Evolutionary conservation across 31 red algal species (phyloP), one percentile per base, ranked within the genome.

Genomic region (Odonthalia washingtoniensis): DNA sequence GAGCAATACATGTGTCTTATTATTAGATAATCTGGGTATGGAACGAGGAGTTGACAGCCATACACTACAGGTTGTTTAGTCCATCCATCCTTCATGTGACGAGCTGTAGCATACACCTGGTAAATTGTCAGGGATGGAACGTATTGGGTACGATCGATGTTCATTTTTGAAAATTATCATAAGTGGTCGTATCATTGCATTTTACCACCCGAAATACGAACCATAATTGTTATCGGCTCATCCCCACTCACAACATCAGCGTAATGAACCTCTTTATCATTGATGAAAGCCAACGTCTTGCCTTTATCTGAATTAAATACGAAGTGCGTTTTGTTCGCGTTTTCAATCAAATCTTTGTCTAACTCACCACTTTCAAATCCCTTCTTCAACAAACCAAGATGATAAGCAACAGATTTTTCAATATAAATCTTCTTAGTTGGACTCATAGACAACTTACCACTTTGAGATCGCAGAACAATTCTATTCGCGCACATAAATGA

Each of bases 321-420:
- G 14, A 74, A 84, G 66, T 70, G 65, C 24, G 81, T 72, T 73
- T 84, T 46, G 38, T 74, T 66, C 17, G 66, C 63, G 34, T 84
- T 84, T 26, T 30, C 9, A 9, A 84, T 45, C 28, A 5, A 27
- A 42, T 74, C 30, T 73, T 84, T 66, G 24, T 42, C 28, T 9
- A 43, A 43, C 27, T 72, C 65, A n/a, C 66, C 66, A 42, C 5
- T 41, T 45, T 84, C 38, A 74, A 84, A 84, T 43, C 34, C 66
- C 9, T 40, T 16, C 39, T 73, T 84, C 37, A 84, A 16, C 6
- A 12, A 26, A n/a, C 37, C 81, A 27, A 84, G 66, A 84, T 84
- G 5, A 39, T 72, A 44, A n/a, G 66, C 81, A 5, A 84, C 66
- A 6, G 14, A 14, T 73, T 26, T 37, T 35, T 84, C 81, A 84